phyloP scores from a whole-genome alignment of 176 grass and related monocot species.

The Raddia distichophylla region DNA sequence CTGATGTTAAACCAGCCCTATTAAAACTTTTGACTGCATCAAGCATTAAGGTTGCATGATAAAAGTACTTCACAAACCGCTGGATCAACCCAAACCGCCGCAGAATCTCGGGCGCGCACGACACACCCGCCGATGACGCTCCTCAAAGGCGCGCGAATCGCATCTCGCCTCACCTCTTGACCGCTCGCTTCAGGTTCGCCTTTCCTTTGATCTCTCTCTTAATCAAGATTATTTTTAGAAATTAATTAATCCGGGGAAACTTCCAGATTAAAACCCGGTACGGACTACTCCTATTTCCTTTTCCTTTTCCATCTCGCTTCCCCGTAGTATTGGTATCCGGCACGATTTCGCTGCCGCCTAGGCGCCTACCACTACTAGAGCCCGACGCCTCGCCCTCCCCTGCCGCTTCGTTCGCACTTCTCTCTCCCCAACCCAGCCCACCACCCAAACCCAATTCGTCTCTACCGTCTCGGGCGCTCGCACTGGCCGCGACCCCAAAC shows the following conservation, averaged over 20 bases:
- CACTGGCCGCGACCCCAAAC: conserved; percentile 60
- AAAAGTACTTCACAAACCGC: no score
- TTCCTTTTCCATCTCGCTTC: neutral
- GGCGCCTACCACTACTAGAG: conserved; percentile 18
- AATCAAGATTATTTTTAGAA: neutral
- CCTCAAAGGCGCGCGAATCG: conserved; percentile 23
- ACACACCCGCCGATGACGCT: no score
- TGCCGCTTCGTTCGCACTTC: conserved; percentile 47
- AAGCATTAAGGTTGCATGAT: no score
- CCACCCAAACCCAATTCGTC: conserved; percentile 51
- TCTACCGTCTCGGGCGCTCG: conserved; percentile 19
- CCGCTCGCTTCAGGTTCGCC: conserved; percentile 27
- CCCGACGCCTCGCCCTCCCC: neutral
- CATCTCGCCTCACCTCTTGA: conserved; percentile 39
- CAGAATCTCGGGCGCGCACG: no score
- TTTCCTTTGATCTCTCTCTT: no score
- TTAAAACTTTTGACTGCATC: no score
- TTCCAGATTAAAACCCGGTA: neutral
- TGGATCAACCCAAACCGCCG: no score
- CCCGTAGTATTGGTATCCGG: conserved; percentile 27
- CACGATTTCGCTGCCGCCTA: conserved; percentile 23
- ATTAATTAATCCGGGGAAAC: neutral
- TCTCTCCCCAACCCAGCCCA: conserved; percentile 37
- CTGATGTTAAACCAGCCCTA: no score
- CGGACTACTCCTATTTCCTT: neutral